A percentile compares a stretch with the other conserved stretches of the same genome.
phyloP scores from a whole-genome alignment of 2,329 filamentous ascomycete genomes.

The Talaromyces sp. region DNA sequence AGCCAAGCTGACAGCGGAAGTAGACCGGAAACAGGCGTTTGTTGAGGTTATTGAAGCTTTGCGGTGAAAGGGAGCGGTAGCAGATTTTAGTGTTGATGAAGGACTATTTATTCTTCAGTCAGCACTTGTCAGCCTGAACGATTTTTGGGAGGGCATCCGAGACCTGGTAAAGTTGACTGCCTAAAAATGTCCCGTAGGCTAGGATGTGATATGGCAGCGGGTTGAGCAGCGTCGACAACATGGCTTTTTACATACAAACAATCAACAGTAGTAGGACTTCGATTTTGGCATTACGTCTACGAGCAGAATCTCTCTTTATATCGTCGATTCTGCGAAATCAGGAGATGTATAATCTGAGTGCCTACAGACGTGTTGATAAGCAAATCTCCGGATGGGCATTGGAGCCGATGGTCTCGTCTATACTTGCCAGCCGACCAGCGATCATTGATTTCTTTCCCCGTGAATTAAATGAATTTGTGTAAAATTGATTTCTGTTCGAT shows the following conservation, averaged over 20 bases:
- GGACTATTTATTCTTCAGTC: constrained; percentile 27
- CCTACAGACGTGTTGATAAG: neutral
- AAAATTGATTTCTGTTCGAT: neutral
- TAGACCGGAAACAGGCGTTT: constrained; percentile 44
- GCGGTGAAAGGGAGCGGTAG: constrained; percentile 35
- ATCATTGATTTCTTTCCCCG: neutral
- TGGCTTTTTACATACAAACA: neutral
- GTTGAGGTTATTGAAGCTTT: constrained; percentile 41
- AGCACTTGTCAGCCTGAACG: neutral
- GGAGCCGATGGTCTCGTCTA: constrained; percentile 5
- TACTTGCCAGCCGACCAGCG: constrained; percentile 7
- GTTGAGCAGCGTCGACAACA: constrained; percentile 20
- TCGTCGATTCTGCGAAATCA: no score
- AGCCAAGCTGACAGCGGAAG: constrained; percentile 38
- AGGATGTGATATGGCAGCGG: constrained; percentile 39
- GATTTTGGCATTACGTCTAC: no score
- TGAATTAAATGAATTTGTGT: neutral
- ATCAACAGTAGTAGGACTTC: no score
- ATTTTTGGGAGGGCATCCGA: neutral
- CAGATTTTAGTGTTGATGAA: constrained; percentile 45
- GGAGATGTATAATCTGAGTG: no score
- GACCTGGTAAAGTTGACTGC: constrained; percentile 40
- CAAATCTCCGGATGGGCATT: constrained; percentile 8
- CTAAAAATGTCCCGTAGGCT: constrained; percentile 42
- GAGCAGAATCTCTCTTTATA: neutral